A percentile compares a stretch with the other conserved stretches of the same genome.
Evolutionary conservation across 192 early-diverging fungal genomes (phyloP).

Genomic region (Coemansia sp.): DNA sequence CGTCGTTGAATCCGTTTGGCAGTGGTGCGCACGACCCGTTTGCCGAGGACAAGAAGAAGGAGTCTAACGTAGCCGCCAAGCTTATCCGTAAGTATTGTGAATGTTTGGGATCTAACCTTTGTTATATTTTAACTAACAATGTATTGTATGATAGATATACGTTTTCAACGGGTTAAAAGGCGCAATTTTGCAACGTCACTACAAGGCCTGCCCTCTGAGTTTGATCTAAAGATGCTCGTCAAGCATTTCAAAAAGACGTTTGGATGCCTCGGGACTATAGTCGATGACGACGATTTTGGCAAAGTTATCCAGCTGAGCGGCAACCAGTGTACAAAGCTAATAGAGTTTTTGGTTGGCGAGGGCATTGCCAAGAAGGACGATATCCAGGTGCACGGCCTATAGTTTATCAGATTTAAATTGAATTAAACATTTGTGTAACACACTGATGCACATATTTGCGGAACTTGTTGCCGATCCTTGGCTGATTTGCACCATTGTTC

Average conservation of each 20-base stretch:
- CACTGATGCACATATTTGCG: neutral
- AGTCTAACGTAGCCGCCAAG: conserved; percentile 24
- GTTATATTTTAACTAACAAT: neutral
- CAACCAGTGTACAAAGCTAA: conserved; percentile 86
- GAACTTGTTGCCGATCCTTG: no score
- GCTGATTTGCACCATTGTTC: no score
- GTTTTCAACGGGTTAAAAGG: conserved; percentile 94
- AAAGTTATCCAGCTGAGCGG: conserved; percentile 93
- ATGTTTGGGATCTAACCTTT: neutral
- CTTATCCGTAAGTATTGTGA: conserved; percentile 55
- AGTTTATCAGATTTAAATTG: conserved; percentile 22
- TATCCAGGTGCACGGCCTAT: conserved; percentile 87
- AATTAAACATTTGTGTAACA: conserved; percentile 58
- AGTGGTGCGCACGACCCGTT: conserved; percentile 8
- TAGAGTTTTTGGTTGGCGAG: conserved; percentile 73
- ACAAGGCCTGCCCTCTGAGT: conserved; percentile 80
- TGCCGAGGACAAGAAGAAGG: conserved; percentile 53
- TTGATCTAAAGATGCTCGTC: conserved; percentile 86
- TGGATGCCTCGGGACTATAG: conserved; percentile 92
- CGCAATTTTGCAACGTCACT: conserved; percentile 95
- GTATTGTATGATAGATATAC: conserved; percentile 71
- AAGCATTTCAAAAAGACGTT: conserved; percentile 96
- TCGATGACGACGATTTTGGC: conserved; percentile 88
- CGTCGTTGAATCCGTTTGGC: conserved; percentile 36
- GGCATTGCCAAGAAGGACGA: conserved; percentile 80